A percentile compares a stretch with the other conserved stretches of the same genome.
Conservation (phyloP, 208 protist species). For the Leishmania mexicana region DNA sequence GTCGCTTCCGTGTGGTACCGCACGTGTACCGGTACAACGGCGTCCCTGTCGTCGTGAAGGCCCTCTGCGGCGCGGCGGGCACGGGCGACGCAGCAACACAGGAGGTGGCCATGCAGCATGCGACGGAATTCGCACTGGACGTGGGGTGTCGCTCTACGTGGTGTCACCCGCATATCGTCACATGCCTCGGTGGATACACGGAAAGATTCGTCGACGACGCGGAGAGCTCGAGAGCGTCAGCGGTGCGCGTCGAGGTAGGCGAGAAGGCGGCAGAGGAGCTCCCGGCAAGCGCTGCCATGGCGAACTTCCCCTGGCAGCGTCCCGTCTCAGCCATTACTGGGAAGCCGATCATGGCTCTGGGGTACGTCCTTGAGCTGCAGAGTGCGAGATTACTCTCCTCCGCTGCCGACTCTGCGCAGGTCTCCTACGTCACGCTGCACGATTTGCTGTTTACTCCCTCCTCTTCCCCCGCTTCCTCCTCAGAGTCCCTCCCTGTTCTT, state of each 20-base stretch:
- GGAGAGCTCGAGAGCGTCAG: neutral
- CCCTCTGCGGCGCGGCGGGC: slow-evolving; percentile 6
- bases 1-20: slow-evolving; percentile 23
- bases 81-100: slow-evolving; percentile 10
- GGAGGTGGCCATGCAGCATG: slow-evolving; percentile 24
- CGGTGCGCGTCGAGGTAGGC: neutral
- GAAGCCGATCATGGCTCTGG: slow-evolving; percentile 38
- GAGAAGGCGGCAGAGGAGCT: neutral
- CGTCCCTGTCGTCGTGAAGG: slow-evolving; percentile 31
- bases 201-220: slow-evolving; percentile 41
- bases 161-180: slow-evolving; percentile 67
- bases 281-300: neutral
- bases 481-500: slow-evolving; percentile 38
- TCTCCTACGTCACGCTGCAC: slow-evolving; percentile 26
- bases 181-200: slow-evolving; percentile 63
- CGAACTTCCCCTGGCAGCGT: slow-evolving; percentile 15
- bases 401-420: neutral
- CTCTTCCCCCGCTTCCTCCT: slow-evolving; percentile 10
- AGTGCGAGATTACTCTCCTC: neutral
- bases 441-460: slow-evolving; percentile 45
- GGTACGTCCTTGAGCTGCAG: slow-evolving; percentile 40
- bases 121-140: slow-evolving; percentile 65
- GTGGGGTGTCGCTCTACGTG: slow-evolving; percentile 47
- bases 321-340: neutral
- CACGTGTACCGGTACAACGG: slow-evolving; percentile 19